Evolutionary conservation across 2,329 filamentous ascomycete genomes (phyloP).

Genomic region (Beauveria sp.): DNA sequence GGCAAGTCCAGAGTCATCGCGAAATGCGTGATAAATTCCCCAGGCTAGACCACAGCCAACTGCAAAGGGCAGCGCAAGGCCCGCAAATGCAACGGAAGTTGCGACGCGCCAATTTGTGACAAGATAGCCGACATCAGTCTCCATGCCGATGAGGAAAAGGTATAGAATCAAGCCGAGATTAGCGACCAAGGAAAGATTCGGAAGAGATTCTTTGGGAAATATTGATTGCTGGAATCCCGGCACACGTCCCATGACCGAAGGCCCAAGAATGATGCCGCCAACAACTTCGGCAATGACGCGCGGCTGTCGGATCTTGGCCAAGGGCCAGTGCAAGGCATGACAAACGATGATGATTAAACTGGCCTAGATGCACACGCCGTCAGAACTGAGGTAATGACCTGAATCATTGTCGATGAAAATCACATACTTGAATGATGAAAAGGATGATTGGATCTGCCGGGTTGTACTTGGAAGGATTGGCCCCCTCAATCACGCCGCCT

Average conservation of each 20-base stretch:
- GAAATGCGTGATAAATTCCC: constrained; percentile 71
- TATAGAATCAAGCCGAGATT: constrained; percentile 81
- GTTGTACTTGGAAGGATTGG: constrained; percentile 62
- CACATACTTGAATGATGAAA: constrained; percentile 63
- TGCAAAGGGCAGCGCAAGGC: constrained; percentile 77
- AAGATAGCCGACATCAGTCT: constrained; percentile 75
- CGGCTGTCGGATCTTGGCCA: constrained; percentile 70
- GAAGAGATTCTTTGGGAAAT: constrained; percentile 69
- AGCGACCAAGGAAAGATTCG: constrained; percentile 67
- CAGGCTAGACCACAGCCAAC: constrained; percentile 74
- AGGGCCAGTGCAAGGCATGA: constrained; percentile 59
- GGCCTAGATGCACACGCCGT: constrained; percentile 20
- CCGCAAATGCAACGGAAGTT: constrained; percentile 66
- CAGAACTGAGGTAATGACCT: not conserved
- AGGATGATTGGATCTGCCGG: constrained; percentile 64
- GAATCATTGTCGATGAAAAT: not conserved
- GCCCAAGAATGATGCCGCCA: constrained; percentile 76
- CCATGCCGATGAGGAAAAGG: constrained; percentile 79
- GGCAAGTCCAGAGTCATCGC: constrained; percentile 30
- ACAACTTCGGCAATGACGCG: constrained; percentile 80
- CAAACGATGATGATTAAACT: constrained; percentile 42
- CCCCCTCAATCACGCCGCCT: constrained; percentile 62
- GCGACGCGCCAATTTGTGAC: constrained; percentile 75
- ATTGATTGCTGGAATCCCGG: constrained; percentile 70
- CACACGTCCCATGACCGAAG: constrained; percentile 81